Evolutionary conservation across 2,329 filamentous ascomycete genomes (phyloP).

Genomic region (Fonsecaea multimorphosa): DNA sequence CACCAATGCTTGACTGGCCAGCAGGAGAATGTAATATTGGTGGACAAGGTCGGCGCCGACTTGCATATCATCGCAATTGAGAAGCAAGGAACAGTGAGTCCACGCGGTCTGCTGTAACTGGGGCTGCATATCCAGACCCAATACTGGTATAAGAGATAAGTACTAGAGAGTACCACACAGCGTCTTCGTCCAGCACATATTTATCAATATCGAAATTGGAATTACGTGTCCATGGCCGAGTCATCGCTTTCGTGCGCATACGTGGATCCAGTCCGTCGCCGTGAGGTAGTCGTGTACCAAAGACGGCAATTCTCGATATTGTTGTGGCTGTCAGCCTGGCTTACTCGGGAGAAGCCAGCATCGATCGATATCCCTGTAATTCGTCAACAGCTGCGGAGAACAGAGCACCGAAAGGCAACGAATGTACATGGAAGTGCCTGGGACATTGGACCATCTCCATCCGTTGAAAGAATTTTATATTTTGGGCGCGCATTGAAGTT

Average conservation of each 20-base stretch:
- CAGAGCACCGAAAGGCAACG: not conserved
- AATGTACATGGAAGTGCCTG: not conserved
- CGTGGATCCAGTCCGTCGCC: not conserved
- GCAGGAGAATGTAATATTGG: not conserved
- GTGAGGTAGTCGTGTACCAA: not conserved
- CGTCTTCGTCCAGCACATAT: not conserved
- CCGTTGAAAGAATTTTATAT: not conserved
- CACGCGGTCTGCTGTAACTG: not conserved
- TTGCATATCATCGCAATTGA: not conserved
- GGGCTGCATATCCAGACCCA: not conserved
- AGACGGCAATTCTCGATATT: not conserved
- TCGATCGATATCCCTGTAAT: not conserved
- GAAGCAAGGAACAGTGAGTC: not conserved
- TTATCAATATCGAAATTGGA: not conserved
- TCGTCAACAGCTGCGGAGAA: not conserved
- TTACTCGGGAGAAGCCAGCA: not conserved
- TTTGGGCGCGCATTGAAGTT: not conserved
- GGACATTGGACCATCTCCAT: not conserved
- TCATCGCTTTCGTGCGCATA: not conserved
- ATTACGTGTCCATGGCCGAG: not conserved
- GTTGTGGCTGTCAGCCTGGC: not conserved
- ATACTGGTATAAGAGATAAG: not conserved
- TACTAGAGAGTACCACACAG: not conserved
- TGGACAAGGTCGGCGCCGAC: not conserved
- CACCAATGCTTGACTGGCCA: not conserved